Evolutionary conservation across 148 eudicot species (phyloP), one percentile per base, ranked within the genome.

Genomic region (Oxyria digyna): DNA sequence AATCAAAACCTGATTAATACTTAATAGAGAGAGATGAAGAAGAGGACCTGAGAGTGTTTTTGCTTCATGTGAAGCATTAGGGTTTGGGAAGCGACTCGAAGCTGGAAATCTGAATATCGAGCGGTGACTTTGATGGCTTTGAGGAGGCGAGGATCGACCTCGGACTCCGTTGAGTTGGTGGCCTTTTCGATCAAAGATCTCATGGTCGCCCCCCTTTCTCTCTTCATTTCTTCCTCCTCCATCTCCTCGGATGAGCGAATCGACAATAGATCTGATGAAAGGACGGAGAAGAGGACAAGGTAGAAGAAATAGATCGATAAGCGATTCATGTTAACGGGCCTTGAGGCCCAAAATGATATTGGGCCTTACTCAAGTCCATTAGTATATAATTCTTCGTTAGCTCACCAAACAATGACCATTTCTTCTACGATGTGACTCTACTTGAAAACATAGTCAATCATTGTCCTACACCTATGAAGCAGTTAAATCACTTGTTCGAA

Each of bases 71-170:
- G 85, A 24, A 69, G 75, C 54, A 81, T 75, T 62, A 89, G 91
- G 86, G 88, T 87, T 82, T 86, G 74, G 20, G 80, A 80, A 48
- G 96, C 90, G 70, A 83, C 40, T 40, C 86, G 85, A 78, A 94
- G 96, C 82, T 94, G 91, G 15, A 71, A 79, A 76, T 90, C 91
- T 32, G 96, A 88, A 64, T 76, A 45, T 10, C 92, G 85, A 71
- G 90, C 97, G n/a, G 79, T 72, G 7, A 49, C 72, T 81, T 94
- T 94, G 67, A 94, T 94, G 69, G 96, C 85, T 81, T 90, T 94
- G 62, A 94, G 87, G 69, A 90, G 85, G 42, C 91, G 92, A 21
- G 82, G 96, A 42, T 94, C 97, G 64, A 94, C 80, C 63, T 88
- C 87, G 38, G 83, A 73, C 42, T 76, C 83, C 69, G 87, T 94